Evolutionary conservation across 352 stramenopile genomes (phyloP).

Genomic region (Bremia lactucae): DNA sequence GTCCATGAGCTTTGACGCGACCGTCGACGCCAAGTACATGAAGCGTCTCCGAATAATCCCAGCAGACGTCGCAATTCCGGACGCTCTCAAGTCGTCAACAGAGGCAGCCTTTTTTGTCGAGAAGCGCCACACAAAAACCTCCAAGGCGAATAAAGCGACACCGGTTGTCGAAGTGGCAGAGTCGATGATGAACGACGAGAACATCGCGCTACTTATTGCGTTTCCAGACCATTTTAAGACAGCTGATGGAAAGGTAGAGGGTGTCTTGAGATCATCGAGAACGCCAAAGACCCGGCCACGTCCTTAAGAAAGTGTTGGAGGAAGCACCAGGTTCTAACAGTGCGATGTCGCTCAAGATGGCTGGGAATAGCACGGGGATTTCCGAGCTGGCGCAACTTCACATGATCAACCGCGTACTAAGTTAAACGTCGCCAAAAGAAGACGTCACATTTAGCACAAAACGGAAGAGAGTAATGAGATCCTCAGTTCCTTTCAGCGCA

Average conservation of each 20-base stretch:
- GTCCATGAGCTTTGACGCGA: background rate
- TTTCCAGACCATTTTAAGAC: background rate
- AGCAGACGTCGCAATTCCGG: background rate
- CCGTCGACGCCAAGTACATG: background rate
- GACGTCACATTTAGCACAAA: background rate
- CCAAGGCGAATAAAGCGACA: background rate
- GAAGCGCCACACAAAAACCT: background rate
- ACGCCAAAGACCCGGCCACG: background rate
- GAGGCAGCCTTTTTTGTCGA: background rate
- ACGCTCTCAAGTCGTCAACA: background rate
- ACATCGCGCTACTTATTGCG: background rate
- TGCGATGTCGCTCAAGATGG: background rate
- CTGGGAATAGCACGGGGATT: background rate
- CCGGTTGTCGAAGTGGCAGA: background rate
- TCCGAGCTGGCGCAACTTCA: background rate
- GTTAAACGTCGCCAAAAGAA: background rate
- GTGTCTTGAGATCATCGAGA: background rate
- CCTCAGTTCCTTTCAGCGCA: background rate
- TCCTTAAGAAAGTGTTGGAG: background rate
- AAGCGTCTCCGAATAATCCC: background rate
- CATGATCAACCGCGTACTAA: background rate
- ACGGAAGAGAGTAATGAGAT: background rate
- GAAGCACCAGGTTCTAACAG: background rate
- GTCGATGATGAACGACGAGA: background rate
- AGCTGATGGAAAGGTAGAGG: background rate